Evolutionary conservation across 495 filamentous ascomycete species (phyloP).

Genomic region (Pseudomonodictys pantanalensis): DNA sequence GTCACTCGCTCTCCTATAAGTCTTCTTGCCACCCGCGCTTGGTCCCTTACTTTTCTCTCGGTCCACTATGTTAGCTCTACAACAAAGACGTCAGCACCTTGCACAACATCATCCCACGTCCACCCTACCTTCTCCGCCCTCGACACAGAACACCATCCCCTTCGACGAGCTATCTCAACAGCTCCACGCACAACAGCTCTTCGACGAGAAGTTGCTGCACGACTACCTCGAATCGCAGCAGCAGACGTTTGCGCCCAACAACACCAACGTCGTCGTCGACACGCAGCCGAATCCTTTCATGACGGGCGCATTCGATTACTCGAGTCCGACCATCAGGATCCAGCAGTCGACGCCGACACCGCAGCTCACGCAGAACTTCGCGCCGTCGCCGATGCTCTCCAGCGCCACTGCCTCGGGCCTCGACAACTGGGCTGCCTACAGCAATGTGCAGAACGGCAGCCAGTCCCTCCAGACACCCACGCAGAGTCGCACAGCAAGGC

Average conservation of each 20-base stretch:
- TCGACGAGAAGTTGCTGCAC: slow-evolving; percentile 28
- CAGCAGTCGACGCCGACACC: slow-evolving; percentile 36
- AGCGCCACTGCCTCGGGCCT: slow-evolving; percentile 16
- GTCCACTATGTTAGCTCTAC: slow-evolving; percentile 30
- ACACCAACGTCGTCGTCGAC: slow-evolving; percentile 12
- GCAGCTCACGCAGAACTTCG: slow-evolving; percentile 20
- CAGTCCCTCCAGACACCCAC: slow-evolving; percentile 29
- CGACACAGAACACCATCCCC: slow-evolving; percentile 5
- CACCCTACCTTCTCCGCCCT: slow-evolving; percentile 27
- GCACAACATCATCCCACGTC: slow-evolving; percentile 13
- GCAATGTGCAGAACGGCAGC: slow-evolving; percentile 22
- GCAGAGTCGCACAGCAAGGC: slow-evolving; percentile 12
- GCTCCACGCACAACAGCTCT: slow-evolving; percentile 12
- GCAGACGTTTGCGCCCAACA: slow-evolving; percentile 24
- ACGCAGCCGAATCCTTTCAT: slow-evolving; percentile 29
- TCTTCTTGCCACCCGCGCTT: slow-evolving; percentile 30
- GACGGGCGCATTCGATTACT: slow-evolving; percentile 29
- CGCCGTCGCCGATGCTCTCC: slow-evolving; percentile 26
- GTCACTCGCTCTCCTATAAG: slow-evolving; percentile 29
- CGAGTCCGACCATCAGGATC: slow-evolving; percentile 35
- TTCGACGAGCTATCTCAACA: slow-evolving; percentile 26
- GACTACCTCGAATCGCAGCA: slow-evolving; percentile 33
- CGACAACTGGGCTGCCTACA: slow-evolving; percentile 27
- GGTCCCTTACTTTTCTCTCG: slow-evolving; percentile 19
- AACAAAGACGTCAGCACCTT: slow-evolving; percentile 30